A percentile compares a stretch with the other conserved stretches of the same genome.
phyloP scores from a whole-genome alignment of 169 alveolate species.

The Plasmodium inui region DNA sequence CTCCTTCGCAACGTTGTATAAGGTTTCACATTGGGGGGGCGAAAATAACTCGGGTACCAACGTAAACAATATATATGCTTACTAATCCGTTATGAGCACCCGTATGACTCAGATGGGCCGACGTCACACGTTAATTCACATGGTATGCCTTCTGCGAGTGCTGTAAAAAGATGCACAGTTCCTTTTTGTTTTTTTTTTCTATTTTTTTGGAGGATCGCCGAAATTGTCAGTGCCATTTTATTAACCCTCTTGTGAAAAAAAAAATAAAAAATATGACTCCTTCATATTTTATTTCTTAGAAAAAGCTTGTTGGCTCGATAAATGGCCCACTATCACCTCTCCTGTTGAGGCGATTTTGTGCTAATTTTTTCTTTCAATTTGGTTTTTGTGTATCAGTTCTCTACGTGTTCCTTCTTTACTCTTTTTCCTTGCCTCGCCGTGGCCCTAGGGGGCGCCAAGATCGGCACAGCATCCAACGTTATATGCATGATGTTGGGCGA shows the following conservation, averaged over 20 bases:
- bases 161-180: not conserved
- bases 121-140: not conserved
- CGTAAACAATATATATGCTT: not conserved
- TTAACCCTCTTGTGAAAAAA: not conserved
- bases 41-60: not conserved
- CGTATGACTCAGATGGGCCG: not conserved
- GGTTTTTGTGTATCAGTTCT: not conserved
- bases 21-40: not conserved
- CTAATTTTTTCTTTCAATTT: not conserved
- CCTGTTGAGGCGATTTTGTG: not conserved
- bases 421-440: not conserved
- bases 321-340: not conserved
- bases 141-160: not conserved
- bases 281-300: not conserved
- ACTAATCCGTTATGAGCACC: not conserved
- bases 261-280: not conserved
- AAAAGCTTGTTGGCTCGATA: not conserved
- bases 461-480: not conserved
- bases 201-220: not conserved
- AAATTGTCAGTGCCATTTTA: not conserved
- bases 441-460: not conserved
- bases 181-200: not conserved
- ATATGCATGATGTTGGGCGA: too few species aligned
- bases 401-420: not conserved
- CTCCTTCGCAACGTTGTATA: not conserved